Conservation (phyloP, 2,329 filamentous ascomycete species). For the Teratosphaeria viscida region DNA sequence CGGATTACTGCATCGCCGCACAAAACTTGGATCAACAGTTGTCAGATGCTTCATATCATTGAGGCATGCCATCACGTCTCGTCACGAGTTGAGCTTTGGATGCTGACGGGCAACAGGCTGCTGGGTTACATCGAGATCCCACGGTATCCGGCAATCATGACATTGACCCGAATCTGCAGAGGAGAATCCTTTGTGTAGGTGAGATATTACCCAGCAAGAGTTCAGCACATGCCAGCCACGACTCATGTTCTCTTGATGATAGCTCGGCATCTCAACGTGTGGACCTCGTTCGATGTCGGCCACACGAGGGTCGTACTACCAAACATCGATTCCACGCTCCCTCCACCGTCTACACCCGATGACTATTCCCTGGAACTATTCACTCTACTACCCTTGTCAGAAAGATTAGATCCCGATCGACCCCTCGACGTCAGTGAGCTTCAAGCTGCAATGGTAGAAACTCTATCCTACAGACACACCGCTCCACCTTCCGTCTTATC, state of each 20-base stretch:
- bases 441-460: conserved; percentile 31
- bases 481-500: conserved; percentile 37
- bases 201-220: background rate
- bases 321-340: conserved; percentile 28
- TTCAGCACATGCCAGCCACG: background rate
- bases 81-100: background rate
- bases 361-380: conserved; percentile 37
- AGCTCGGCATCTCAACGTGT: conserved; percentile 46
- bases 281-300: conserved; percentile 47
- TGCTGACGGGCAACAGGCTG: conserved; percentile 7
- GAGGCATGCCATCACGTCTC: conserved; percentile 28
- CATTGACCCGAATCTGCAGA: background rate
- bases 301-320: conserved; percentile 39
- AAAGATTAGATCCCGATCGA: conserved; percentile 41
- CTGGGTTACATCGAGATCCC: conserved; percentile 22
- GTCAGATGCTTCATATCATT: conserved; percentile 44
- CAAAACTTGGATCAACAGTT: conserved; percentile 46
- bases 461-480: conserved; percentile 33
- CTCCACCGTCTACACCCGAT: conserved; percentile 26
- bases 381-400: conserved; percentile 39
- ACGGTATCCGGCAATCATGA: conserved; percentile 15
- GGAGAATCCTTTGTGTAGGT: conserved; percentile 29
- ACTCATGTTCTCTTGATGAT: background rate
- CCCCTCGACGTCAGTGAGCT: conserved; percentile 33
- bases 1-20: conserved; percentile 42